Evolutionary conservation across 179 eudicot genomes (phyloP).

Genomic region (Heliamphora ciliata): DNA sequence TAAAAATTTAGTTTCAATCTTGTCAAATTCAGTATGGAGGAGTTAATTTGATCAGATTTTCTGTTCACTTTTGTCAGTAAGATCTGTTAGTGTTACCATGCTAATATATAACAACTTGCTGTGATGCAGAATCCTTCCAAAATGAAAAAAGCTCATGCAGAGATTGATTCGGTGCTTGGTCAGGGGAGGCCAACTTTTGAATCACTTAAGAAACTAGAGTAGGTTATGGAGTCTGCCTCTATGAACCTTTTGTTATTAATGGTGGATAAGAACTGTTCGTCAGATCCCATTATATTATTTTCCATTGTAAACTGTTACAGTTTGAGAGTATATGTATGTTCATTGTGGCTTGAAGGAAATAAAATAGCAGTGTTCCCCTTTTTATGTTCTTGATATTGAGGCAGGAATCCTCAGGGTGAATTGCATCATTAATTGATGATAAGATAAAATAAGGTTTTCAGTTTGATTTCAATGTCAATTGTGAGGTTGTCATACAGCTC

Average conservation of each 20-base stretch:
- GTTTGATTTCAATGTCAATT: background rate
- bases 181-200: constrained; percentile 59
- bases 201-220: constrained; percentile 71
- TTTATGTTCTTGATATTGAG: background rate
- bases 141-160: constrained; percentile 96
- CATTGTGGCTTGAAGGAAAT: background rate
- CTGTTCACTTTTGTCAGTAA: background rate
- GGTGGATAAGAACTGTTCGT: background rate
- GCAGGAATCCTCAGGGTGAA: background rate
- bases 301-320: background rate
- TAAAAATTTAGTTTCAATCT: background rate
- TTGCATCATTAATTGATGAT: background rate
- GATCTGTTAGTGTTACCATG: background rate
- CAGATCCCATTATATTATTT: constrained; percentile 4
- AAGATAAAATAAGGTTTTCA: background rate
- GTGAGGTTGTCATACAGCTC: background rate
- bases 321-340: background rate
- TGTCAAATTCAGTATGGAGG: background rate
- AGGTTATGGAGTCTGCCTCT: constrained; percentile 20
- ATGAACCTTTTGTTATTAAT: constrained; percentile 9
- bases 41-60: background rate
- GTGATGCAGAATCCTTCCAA: constrained; percentile 69
- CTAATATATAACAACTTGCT: constrained; percentile 9
- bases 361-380: background rate
- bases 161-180: constrained; percentile 75